Conservation (phyloP, 2,329 filamentous ascomycete species). For the Blumeria graminis region DNA sequence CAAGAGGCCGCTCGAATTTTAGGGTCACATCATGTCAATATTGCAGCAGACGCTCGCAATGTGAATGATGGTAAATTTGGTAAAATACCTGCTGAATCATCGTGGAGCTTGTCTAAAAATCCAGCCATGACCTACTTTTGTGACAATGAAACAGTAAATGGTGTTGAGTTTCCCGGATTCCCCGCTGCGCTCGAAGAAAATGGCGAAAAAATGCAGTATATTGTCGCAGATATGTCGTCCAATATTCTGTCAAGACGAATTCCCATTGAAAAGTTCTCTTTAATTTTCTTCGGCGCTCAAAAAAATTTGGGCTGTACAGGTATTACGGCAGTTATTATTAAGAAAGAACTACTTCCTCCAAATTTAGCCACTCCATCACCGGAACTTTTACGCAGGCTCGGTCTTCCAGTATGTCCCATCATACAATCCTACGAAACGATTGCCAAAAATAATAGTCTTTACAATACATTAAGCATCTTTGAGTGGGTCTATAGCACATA, state of each 20-base stretch:
- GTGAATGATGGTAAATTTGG: conserved; percentile 63
- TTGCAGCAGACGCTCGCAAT: conserved; percentile 44
- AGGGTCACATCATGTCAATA: conserved; percentile 56
- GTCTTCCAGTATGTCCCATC: conserved; percentile 53
- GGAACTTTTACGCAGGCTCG: conserved; percentile 45
- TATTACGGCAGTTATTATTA: conserved; percentile 65
- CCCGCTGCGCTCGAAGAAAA: conserved; percentile 37
- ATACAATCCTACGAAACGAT: conserved; percentile 66
- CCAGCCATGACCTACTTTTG: conserved; percentile 61
- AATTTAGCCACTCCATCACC: conserved; percentile 38
- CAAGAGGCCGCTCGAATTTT: conserved; percentile 61
- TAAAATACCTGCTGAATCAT: conserved; percentile 50
- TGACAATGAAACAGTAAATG: conserved; percentile 85
- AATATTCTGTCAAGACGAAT: conserved; percentile 72
- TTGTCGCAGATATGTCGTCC: conserved; percentile 77
- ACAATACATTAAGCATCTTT: conserved; percentile 91
- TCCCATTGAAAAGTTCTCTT: conserved; percentile 53
- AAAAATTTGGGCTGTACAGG: conserved; percentile 82
- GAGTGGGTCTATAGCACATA: conserved; percentile 23
- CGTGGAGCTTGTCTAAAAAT: conserved; percentile 48
- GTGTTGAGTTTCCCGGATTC: conserved; percentile 63
- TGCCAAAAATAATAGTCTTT: conserved; percentile 81
- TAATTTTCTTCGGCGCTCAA: conserved; percentile 81
- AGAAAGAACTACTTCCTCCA: conserved; percentile 56
- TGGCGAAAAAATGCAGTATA: conserved; percentile 21